phyloP scores from a whole-genome alignment of 495 filamentous ascomycete genomes.

The Neurospora terricola region DNA sequence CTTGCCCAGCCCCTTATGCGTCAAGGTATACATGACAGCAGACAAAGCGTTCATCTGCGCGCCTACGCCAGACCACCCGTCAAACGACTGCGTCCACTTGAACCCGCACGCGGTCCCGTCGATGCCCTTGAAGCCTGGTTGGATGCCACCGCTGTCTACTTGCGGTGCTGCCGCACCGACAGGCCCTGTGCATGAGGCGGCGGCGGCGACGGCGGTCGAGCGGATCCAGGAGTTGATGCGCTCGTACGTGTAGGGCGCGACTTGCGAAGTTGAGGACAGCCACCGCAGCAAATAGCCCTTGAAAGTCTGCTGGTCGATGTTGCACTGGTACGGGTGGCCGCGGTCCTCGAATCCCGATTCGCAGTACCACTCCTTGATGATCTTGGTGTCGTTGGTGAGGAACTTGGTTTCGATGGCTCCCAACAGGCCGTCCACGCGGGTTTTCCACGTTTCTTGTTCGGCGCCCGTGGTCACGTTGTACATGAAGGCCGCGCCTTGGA shows the following conservation, averaged over 20 bases:
- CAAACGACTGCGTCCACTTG: conserved; percentile 38
- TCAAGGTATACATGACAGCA: conserved; percentile 55
- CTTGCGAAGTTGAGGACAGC: conserved; percentile 54
- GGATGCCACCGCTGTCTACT: conserved; percentile 46
- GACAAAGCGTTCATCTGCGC: conserved; percentile 63
- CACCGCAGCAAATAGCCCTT: conserved; percentile 67
- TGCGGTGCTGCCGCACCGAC: conserved; percentile 19
- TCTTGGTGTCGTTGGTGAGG: conserved; percentile 38
- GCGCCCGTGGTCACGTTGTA: conserved; percentile 53
- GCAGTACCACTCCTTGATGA: conserved; percentile 62
- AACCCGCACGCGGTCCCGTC: conserved; percentile 42
- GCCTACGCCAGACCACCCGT: conserved; percentile 47
- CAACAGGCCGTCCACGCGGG: conserved; percentile 46
- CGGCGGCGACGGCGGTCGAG: conserved; percentile 51
- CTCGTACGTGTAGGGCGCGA: conserved; percentile 53
- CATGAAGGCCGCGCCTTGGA: conserved; percentile 68
- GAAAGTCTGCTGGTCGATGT: conserved; percentile 62
- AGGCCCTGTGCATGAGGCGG: conserved; percentile 51
- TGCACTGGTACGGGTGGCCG: conserved; percentile 41
- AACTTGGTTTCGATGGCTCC: conserved; percentile 46
- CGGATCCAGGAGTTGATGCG: conserved; percentile 48
- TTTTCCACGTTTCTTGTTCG: conserved; percentile 42
- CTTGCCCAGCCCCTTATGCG: conserved; percentile 20
- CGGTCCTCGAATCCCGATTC: conserved; percentile 33
- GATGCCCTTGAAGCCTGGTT: conserved; percentile 38